Conservation (phyloP, 148 eudicot genomes). For the Chenopodium album region DNA sequence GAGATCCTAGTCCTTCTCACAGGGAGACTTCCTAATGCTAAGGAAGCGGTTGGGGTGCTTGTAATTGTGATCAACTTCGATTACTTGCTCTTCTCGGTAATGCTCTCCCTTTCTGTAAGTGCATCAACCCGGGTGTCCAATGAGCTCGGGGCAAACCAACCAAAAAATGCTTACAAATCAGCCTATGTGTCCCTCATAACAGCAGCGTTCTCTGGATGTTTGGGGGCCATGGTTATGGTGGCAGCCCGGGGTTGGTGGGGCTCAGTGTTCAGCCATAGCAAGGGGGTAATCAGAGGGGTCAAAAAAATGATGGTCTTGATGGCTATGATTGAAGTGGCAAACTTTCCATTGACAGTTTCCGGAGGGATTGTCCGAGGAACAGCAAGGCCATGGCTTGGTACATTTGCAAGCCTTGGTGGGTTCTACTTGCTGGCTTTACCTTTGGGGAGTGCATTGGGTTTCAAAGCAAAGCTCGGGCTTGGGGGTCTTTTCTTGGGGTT, state of each 20-base stretch:
- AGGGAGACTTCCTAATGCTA: slow-evolving; percentile 55
- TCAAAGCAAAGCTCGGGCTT: slow-evolving; percentile 59
- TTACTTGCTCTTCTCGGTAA: slow-evolving; percentile 66
- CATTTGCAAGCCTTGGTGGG: slow-evolving; percentile 65
- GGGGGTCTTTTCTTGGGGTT: slow-evolving; percentile 70
- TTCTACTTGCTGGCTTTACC: slow-evolving; percentile 79
- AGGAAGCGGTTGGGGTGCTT: slow-evolving; percentile 55
- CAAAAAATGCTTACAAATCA: slow-evolving; percentile 44
- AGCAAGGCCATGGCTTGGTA: slow-evolving; percentile 67
- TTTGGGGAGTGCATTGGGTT: slow-evolving; percentile 50
- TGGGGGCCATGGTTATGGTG: slow-evolving; percentile 49
- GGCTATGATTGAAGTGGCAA: slow-evolving; percentile 66
- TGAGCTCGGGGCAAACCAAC: slow-evolving; percentile 65
- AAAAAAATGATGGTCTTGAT: slow-evolving; percentile 61
- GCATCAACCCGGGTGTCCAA: slow-evolving; percentile 81
- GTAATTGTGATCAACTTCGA: slow-evolving; percentile 85
- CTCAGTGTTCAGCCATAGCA: slow-evolving; percentile 50
- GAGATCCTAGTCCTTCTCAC: slow-evolving; percentile 71
- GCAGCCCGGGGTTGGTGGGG: slow-evolving; percentile 60
- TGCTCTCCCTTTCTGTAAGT: slow-evolving; percentile 65
- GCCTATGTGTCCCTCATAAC: slow-evolving; percentile 47
- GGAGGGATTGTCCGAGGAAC: slow-evolving; percentile 80
- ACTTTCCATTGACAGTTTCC: slow-evolving; percentile 61
- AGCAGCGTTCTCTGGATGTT: slow-evolving; percentile 42
- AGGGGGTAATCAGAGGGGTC: slow-evolving; percentile 46